These are phyloP conservation scores for Chrysanthemum lavandulifolium DNA, from an alignment of 129 eudicot genomes.

Conservation along the genomic window DNA sequence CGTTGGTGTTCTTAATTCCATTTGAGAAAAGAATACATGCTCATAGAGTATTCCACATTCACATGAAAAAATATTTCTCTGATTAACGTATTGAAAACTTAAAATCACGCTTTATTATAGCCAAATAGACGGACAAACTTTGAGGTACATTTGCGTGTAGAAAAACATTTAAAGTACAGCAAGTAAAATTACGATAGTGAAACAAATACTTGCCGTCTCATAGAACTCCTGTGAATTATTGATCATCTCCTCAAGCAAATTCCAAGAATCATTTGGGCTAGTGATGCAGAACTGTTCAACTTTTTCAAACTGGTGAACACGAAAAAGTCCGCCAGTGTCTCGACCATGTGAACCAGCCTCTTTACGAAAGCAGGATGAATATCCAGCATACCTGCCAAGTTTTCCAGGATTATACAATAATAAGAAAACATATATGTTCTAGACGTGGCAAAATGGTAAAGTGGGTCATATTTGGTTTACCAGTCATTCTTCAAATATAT, in stretches of 20 bases:
- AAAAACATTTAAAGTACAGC: no score
- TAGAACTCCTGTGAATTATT: conserved; percentile 83
- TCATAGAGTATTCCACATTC: no score
- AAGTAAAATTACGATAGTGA: background rate
- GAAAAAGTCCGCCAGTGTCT: conserved; percentile 87
- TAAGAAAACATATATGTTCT: background rate
- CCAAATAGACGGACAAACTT: no score
- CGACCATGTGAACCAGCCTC: conserved; percentile 98
- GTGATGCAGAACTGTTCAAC: conserved; percentile 87
- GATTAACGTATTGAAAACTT: no score
- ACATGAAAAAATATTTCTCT: no score
- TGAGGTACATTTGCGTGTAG: no score
- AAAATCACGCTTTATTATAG: no score
- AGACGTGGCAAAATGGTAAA: background rate
- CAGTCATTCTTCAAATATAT: no score
- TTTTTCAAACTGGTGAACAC: conserved; percentile 94
- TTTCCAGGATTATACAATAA: conserved; percentile 4
- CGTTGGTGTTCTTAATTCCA: no score
- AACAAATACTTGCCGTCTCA: conserved; percentile 49
- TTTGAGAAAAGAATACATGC: no score
- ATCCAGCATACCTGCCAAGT: conserved; percentile 73
- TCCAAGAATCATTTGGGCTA: conserved; percentile 86
- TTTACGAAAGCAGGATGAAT: conserved; percentile 86
- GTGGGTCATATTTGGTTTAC: no score
- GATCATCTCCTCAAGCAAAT: conserved; percentile 84